These are phyloP conservation scores for Boletus sp. DNA, from an alignment of 1,284 basidiomycete genomes.

Conservation along the genomic window DNA sequence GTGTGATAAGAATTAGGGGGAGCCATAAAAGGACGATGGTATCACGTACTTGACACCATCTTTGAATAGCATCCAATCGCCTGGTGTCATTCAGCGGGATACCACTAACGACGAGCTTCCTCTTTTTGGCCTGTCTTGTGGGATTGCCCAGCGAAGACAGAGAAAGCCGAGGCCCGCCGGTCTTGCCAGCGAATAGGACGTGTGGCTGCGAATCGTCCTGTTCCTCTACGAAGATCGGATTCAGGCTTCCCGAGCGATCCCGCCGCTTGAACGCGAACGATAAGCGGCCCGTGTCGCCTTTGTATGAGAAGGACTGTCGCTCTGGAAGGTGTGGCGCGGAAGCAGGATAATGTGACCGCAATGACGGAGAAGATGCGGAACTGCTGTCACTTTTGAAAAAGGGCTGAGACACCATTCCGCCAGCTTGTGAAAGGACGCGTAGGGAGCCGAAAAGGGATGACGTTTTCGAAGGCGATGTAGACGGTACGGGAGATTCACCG, in stretches of 20 bases:
- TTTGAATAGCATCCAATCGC: constrained; percentile 59
- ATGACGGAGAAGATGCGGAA: constrained; percentile 40
- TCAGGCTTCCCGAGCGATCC: constrained; percentile 24
- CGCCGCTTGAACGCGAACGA: constrained; percentile 32
- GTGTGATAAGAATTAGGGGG: constrained; percentile 13
- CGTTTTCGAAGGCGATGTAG: constrained; percentile 48
- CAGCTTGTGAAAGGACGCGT: constrained; percentile 46
- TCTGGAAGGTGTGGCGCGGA: constrained; percentile 44
- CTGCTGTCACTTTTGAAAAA: constrained; percentile 34
- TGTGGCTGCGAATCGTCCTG: constrained; percentile 36
- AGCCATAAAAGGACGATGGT: neutral
- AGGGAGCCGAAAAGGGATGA: constrained; percentile 51
- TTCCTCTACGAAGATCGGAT: constrained; percentile 40
- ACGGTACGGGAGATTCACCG: constrained; percentile 40
- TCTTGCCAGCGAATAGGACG: constrained; percentile 39
- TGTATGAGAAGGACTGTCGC: constrained; percentile 31
- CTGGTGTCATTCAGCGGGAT: constrained; percentile 51
- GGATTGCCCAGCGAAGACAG: constrained; percentile 48
- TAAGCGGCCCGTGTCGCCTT: constrained; percentile 30
- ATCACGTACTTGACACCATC: constrained; percentile 70
- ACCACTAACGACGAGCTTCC: constrained; percentile 59
- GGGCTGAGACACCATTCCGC: constrained; percentile 35
- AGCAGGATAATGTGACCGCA: constrained; percentile 45
- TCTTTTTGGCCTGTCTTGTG: constrained; percentile 51
- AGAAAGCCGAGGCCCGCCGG: constrained; percentile 46